Base-by-base conservation (phyloP, 192 early-diverging fungal species). In the Umbelopsis sp. region DNA sequence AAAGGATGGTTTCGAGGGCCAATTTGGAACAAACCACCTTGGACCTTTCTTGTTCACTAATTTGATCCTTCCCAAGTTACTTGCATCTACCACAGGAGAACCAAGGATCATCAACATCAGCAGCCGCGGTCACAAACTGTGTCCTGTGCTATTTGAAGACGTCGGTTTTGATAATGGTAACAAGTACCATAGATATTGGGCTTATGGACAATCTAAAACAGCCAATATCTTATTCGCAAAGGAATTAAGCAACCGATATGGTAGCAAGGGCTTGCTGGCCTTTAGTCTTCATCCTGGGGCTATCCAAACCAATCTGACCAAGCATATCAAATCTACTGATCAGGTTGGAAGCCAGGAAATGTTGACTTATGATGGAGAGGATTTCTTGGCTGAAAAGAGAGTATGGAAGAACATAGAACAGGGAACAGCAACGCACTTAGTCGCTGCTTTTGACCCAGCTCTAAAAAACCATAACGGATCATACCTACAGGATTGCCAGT, bases 1-100 rank as follows among this genome's bases (percentile, higher is more conserved):
- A 26, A 72, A 65, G 26, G 85, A 92, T 51, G 86, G 31, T 26
- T 45, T 49, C 21, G 20, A 69, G 25, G 44, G 29, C 43, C 44
- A 69, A 45, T 49, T 69, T 32, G 67, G 67, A 3, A 49, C n/a
- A n/a, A n/a, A n/a, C n/a, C n/a, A n/a, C n/a, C n/a, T n/a, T n/a
- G n/a, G n/a, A n/a, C n/a, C n/a, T 20, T 74, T 74, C 43, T 25
- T 74, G 47, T 66, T 74, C 3, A 74, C 72, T 24, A 34, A 68
- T 29, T 62, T 68, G 10, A 31, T 74, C 17, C 66, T 74, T 10
- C 49, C 45, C n/a, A 51, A 8, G 24, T 31, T 74, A 31, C 22
- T 41, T 8, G 38, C 50, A 31, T 44, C 52, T 0, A 45, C 24
- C 16, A 44, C 43, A 44, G 43, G 51, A 29, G 72, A 76, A 38